Conservation (phyloP, 2,329 filamentous ascomycete genomes). For the Westerdykella aurantiaca region DNA sequence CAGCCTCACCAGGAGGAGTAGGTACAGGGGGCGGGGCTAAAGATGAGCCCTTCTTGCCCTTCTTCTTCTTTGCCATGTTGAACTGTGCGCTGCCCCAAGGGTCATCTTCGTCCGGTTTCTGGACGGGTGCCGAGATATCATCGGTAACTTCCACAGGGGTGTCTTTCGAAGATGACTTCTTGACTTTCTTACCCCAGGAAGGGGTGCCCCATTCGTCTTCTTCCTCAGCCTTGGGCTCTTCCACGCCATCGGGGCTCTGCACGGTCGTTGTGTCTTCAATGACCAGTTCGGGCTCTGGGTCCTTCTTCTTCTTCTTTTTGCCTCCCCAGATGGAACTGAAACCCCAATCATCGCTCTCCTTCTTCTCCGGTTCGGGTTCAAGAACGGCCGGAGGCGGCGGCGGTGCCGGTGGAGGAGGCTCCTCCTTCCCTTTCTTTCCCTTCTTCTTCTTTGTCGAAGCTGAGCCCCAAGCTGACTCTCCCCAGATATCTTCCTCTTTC, state of each 20-base stretch:
- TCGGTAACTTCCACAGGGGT: slow-evolving; percentile 36
- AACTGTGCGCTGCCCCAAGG: slow-evolving; percentile 35
- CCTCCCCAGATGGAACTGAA: slow-evolving; percentile 37
- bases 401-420: slow-evolving; percentile 10
- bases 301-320: slow-evolving; percentile 43
- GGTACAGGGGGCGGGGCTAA: slow-evolving; percentile 47
- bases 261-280: slow-evolving; percentile 25
- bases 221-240: slow-evolving; percentile 46
- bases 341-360: slow-evolving; percentile 31
- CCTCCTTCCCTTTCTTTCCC: slow-evolving; percentile 42
- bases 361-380: slow-evolving; percentile 27
- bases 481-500: slow-evolving; percentile 34
- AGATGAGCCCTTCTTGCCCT: slow-evolving; percentile 48
- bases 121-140: slow-evolving; percentile 37
- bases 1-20: slow-evolving; percentile 43
- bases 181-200: slow-evolving; percentile 48
- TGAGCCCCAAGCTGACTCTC: slow-evolving; percentile 20
- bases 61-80: slow-evolving; percentile 51
- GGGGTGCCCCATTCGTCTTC: slow-evolving; percentile 55
- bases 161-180: slow-evolving; percentile 33
- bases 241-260: slow-evolving; percentile 44
- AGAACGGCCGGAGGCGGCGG: slow-evolving; percentile 17
- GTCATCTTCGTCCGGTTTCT: slow-evolving; percentile 42
- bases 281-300: slow-evolving; percentile 19
- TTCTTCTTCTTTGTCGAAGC: slow-evolving; percentile 35